Base-by-base conservation (phyloP, 192 early-diverging fungal species). In the Backusella liffmaniae region DNA sequence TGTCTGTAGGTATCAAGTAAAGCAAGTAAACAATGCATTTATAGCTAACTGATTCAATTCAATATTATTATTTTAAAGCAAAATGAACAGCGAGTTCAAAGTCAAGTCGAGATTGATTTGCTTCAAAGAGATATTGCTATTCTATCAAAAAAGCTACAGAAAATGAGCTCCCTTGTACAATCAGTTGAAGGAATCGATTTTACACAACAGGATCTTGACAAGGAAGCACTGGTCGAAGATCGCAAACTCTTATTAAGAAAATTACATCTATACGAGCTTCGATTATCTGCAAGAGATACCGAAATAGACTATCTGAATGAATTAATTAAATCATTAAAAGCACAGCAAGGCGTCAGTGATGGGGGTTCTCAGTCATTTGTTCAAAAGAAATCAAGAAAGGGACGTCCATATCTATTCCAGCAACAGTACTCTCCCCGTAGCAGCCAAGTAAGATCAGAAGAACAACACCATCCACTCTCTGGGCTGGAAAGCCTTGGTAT, bases 401-500 rank as follows among this genome's bases (percentile, higher is more conserved):
- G 66, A n/a, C 70, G 32, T 2, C 76, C 73, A 7, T 81, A 77
- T 41, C 59, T 81, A 23, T 67, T 81, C n/a, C 80, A 81, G 26
- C 80, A 77, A 44, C 76, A 77, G 15, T 81, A 81, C 49, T 81
- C 80, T 12, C 80, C 80, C 3, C 59, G 51, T 29, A 39, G 73
- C 0, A 74, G 68, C 8, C 76, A 77, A 18, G 73, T 79, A 16
- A 66, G 73, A 44, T 62, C 56, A 29, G 23, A 65, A 2, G 26
- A 66, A 5, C 56, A 62, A 5, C 39, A 44, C 5, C 76, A 81
- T 59, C 72, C 76, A 1, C 30, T 71, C 7, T 83, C 82, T 44
- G 82, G 78, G 7, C 34, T 83, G 5, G 82, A 83, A 15, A 80
- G 76, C 44, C 49, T 83, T 4, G 82, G 77, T 16, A 77, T 83